These are phyloP conservation scores for Chrysanthemum seticuspe DNA, from an alignment of 129 eudicot species.

Conservation along the genomic window DNA sequence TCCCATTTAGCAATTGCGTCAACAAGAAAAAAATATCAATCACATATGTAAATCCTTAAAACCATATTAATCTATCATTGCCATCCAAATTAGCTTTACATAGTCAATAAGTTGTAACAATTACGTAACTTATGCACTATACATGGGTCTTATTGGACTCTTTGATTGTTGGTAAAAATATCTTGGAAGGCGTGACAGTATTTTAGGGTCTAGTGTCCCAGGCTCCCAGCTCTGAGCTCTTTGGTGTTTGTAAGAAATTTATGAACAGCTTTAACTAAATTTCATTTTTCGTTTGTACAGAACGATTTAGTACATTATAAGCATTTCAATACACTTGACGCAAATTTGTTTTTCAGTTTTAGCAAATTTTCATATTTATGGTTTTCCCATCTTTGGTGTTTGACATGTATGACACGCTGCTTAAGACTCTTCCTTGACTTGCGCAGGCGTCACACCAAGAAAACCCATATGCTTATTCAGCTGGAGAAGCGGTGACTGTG, in stretches of 20 bases:
- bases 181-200: neutral
- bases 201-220: constrained; percentile 9
- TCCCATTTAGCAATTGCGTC: too few relatives aligned
- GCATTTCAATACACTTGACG: neutral
- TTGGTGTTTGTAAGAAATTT: neutral
- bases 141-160: too few relatives aligned
- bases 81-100: neutral
- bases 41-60: constrained; percentile 1
- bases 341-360: neutral
- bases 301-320: neutral
- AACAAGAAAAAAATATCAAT: neutral
- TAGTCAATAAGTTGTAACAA: neutral
- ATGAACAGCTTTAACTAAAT: too few relatives aligned
- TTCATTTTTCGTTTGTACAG: neutral
- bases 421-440: constrained; percentile 5
- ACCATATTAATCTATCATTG: neutral
- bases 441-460: constrained; percentile 31
- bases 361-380: too few relatives aligned
- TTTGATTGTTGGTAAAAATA: too few relatives aligned
- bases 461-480: constrained; percentile 52
- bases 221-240: neutral
- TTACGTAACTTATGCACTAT: neutral
- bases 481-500: constrained; percentile 81
- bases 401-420: neutral
- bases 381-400: too few relatives aligned